Percentiles rank a stretch among this genome's conserved stretches.
phyloP scores from a whole-genome alignment of 2,329 filamentous ascomycete species.

The Corniculantispora saksenae region DNA sequence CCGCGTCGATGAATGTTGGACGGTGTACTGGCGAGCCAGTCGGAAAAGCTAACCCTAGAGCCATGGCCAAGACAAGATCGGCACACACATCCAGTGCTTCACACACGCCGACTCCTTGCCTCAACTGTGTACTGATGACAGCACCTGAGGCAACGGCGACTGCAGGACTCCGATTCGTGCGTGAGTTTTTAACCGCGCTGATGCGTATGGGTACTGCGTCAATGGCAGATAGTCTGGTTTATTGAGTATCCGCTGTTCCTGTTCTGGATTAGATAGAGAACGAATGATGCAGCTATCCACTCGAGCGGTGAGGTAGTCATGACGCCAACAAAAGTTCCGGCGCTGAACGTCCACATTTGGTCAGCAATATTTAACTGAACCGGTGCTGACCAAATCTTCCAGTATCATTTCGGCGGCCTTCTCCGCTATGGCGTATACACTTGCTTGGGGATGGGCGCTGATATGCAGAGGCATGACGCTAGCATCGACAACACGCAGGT shows the following conservation, averaged over 20 bases:
- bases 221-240: not conserved
- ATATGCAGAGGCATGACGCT: constrained; percentile 35
- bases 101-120: not conserved
- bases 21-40: not conserved
- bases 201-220: constrained; percentile 11
- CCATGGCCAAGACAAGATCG: constrained; percentile 13
- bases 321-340: not conserved
- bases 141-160: constrained; percentile 1
- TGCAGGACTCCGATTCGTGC: not conserved
- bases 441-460: constrained; percentile 30
- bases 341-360: not conserved
- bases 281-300: not conserved
- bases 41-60: constrained; percentile 1
- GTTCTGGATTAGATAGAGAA: not conserved
- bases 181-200: constrained; percentile 1
- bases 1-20: not conserved
- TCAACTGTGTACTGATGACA: not conserved
- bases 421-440: constrained; percentile 35
- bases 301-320: not conserved
- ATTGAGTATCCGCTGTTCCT: not conserved
- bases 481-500: constrained; percentile 32
- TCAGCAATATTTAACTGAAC: not conserved
- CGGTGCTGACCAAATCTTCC: constrained; percentile 24
- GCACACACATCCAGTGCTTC: constrained; percentile 9
- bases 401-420: constrained; percentile 34